These are phyloP conservation scores for Clausena lansium DNA, from an alignment of 345 rosid genomes.

Conservation along the genomic window DNA sequence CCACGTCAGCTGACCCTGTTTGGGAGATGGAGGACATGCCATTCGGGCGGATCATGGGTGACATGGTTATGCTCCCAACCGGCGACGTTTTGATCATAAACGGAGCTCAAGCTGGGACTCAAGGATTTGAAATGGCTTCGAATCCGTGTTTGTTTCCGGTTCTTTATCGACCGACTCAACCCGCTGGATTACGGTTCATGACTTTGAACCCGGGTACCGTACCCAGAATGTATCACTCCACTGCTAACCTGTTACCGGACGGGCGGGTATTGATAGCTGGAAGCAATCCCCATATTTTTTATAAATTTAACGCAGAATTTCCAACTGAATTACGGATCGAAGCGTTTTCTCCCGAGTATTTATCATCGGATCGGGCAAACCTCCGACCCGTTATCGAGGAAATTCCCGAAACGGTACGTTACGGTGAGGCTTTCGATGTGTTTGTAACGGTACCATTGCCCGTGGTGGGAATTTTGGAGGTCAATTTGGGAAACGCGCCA, in stretches of 20 bases:
- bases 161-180: slow-evolving; percentile 64
- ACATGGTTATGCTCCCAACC: slow-evolving; percentile 84
- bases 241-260: slow-evolving; percentile 82
- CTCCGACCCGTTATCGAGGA: slow-evolving; percentile 63
- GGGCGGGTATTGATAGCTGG: slow-evolving; percentile 80
- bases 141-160: slow-evolving; percentile 60
- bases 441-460: slow-evolving; percentile 59
- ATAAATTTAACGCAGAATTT: slow-evolving; percentile 53
- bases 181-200: slow-evolving; percentile 61
- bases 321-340: slow-evolving; percentile 85
- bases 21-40: slow-evolving; percentile 91
- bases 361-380: slow-evolving; percentile 71
- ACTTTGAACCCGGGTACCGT: slow-evolving; percentile 71
- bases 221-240: slow-evolving; percentile 89
- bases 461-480: slow-evolving; percentile 64
- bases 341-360: slow-evolving; percentile 85
- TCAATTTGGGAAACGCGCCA: slow-evolving; percentile 65
- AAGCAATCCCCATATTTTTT: slow-evolving; percentile 82
- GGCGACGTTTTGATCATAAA: slow-evolving; percentile 71
- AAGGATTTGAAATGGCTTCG: slow-evolving; percentile 68
- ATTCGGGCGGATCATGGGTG: slow-evolving; percentile 88
- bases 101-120: slow-evolving; percentile 82
- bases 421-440: slow-evolving; percentile 47
- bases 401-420: slow-evolving; percentile 49
- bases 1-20: slow-evolving; percentile 41